phyloP scores from a whole-genome alignment of 2,329 filamentous ascomycete species.

The Claviceps paspali region DNA sequence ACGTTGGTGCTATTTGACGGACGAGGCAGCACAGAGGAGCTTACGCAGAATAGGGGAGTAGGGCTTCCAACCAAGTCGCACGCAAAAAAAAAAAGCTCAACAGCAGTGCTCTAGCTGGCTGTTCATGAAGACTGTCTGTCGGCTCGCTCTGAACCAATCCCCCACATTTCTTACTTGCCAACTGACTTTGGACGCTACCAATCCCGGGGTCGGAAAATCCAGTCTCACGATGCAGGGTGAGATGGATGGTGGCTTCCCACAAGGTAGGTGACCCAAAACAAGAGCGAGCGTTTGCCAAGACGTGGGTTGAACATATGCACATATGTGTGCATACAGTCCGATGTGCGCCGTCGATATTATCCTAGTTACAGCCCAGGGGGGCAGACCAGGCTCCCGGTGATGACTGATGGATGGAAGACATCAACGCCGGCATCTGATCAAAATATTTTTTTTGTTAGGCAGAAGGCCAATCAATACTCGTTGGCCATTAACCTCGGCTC shows the following conservation, averaged over 20 bases:
- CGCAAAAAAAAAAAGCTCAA: too few relatives aligned
- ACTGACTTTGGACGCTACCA: background rate
- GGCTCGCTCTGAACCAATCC: constrained; percentile 1
- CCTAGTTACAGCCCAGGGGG: constrained; percentile 7
- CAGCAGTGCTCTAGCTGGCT: constrained; percentile 1
- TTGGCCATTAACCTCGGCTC: too few relatives aligned
- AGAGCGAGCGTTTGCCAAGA: constrained; percentile 2
- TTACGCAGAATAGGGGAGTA: background rate
- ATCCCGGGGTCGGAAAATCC: constrained; percentile 4
- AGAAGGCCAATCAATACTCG: background rate
- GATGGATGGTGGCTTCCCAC: constrained; percentile 4
- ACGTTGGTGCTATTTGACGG: constrained; percentile 17
- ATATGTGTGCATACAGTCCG: constrained; percentile 1
- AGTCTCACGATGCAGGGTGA: constrained; percentile 4
- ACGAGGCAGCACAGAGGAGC: constrained; percentile 6
- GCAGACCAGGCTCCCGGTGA: background rate
- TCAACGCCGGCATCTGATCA: background rate
- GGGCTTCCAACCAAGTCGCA: background rate
- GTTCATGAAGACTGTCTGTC: constrained; percentile 1
- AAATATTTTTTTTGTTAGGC: too few relatives aligned
- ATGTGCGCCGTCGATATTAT: constrained; percentile 8
- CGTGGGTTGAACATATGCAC: background rate
- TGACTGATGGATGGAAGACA: background rate
- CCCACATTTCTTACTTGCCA: constrained; percentile 1
- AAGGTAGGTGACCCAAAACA: background rate